These are phyloP conservation scores for Elymus sibiricus DNA, from an alignment of 176 grass and related monocot genomes.

Conservation along the genomic window DNA sequence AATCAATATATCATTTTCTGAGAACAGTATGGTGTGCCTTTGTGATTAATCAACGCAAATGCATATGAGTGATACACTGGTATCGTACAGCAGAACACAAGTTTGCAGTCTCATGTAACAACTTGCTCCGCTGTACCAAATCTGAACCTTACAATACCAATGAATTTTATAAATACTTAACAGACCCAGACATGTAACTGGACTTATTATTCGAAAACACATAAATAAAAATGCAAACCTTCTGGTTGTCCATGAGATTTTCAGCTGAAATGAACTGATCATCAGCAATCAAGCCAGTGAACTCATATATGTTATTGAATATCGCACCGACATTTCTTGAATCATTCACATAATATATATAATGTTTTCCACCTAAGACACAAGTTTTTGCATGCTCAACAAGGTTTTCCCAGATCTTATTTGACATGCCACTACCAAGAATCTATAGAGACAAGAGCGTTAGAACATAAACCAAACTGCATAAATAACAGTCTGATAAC, in stretches of 20 bases:
- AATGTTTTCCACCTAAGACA: too few relatives aligned
- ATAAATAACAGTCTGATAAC: too few relatives aligned
- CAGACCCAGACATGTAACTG: conserved; percentile 5
- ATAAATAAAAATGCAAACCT: conserved; percentile 39
- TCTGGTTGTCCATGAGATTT: conserved; percentile 69
- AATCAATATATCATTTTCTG: too few relatives aligned
- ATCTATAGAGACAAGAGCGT: too few relatives aligned
- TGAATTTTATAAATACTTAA: background rate
- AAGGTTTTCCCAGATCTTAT: too few relatives aligned
- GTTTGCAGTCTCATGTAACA: background rate
- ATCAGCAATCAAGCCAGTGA: conserved; percentile 66
- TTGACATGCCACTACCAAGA: too few relatives aligned
- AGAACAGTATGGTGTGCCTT: too few relatives aligned
- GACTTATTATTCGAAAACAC: background rate
- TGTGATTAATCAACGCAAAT: too few relatives aligned
- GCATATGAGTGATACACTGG: background rate
- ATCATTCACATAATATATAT: too few relatives aligned
- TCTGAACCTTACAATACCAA: background rate
- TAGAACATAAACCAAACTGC: too few relatives aligned
- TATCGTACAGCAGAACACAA: background rate
- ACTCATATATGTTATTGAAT: conserved; percentile 91
- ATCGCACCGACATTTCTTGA: conserved; percentile 65
- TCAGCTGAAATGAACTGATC: conserved; percentile 78
- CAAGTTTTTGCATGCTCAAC: too few relatives aligned
- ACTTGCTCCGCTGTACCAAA: background rate